Percentiles rank a stretch among this genome's conserved stretches.
phyloP scores from a whole-genome alignment of 1,284 basidiomycete genomes.

The Ceratobasidium sp. region DNA sequence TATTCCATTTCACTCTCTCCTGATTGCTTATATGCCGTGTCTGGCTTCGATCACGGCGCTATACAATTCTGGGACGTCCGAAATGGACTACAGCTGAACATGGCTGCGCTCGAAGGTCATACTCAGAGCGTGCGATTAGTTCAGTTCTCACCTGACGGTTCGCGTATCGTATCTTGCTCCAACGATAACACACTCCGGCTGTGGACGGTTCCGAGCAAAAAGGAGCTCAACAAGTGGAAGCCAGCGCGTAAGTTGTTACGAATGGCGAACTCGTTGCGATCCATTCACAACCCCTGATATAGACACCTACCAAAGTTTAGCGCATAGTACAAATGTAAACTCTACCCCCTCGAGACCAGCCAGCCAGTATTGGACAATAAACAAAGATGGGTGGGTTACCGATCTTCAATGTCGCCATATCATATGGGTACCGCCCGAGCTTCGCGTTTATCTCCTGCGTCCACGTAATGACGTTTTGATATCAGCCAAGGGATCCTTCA shows the following conservation, averaged over 20 bases:
- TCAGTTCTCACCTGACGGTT: neutral
- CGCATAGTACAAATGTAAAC: neutral
- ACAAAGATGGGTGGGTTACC: neutral
- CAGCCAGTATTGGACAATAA: neutral
- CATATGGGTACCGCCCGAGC: neutral
- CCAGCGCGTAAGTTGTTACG: no score
- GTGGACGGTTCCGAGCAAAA: no score
- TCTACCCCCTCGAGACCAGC: no score
- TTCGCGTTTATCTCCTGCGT: neutral
- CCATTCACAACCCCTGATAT: no score
- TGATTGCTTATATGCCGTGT: neutral
- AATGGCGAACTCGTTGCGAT: neutral
- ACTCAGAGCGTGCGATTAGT: neutral
- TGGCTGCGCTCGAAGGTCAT: neutral
- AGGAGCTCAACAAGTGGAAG: no score
- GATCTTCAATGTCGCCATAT: neutral
- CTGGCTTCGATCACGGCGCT: neutral
- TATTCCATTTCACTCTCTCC: no score
- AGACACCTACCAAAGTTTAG: neutral
- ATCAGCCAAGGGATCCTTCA: neutral
- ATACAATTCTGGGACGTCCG: neutral
- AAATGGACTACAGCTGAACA: no score
- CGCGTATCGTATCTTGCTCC: neutral
- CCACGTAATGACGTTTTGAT: neutral
- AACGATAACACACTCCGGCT: neutral